Evolutionary conservation across 768 basidiomycete genomes (phyloP).

Genomic region (Leccinum longicurvipes): DNA sequence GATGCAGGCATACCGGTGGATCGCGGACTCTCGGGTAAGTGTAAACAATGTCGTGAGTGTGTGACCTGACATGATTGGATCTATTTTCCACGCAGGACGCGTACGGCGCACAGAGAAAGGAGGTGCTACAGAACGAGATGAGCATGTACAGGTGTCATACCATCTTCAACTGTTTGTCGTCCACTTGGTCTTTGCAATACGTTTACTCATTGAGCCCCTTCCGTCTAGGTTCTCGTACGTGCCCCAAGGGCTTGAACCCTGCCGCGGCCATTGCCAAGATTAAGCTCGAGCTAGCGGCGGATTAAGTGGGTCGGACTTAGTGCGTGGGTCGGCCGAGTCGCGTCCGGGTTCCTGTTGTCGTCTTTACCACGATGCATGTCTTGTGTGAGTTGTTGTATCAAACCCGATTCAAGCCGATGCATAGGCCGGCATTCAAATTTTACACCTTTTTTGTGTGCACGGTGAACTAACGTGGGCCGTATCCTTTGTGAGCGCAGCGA

Average conservation of each 20-base stretch:
- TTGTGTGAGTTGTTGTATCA: not conserved
- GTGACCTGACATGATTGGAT: not conserved
- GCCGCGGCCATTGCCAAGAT: constrained; percentile 90
- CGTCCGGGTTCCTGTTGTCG: not conserved
- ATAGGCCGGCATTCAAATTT: not conserved
- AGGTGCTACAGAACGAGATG: constrained; percentile 92
- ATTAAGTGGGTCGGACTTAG: constrained; percentile 36
- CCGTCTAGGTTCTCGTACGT: constrained; percentile 77
- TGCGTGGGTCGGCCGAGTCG: not conserved
- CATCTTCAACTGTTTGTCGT: constrained; percentile 84
- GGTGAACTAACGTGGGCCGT: not conserved
- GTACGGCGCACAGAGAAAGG: constrained; percentile 76
- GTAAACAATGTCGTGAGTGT: constrained; percentile 39
- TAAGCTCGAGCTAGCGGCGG: constrained; percentile 83
- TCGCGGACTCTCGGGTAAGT: constrained; percentile 89
- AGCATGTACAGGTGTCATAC: constrained; percentile 98
- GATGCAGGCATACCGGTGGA: constrained; percentile 98
- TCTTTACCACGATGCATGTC: not conserved
- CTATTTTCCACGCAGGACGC: constrained; percentile 51
- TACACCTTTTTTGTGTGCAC: not conserved
- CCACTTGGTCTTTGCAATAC: not conserved
- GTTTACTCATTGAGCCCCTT: not conserved
- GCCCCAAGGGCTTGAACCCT: constrained; percentile 95
- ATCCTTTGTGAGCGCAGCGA: not conserved
- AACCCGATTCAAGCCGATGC: not conserved